Evolutionary conservation across 2,329 filamentous ascomycete genomes (phyloP), one percentile per base, ranked within the genome.

Genomic region (Pseudogymnoascus sp.): DNA sequence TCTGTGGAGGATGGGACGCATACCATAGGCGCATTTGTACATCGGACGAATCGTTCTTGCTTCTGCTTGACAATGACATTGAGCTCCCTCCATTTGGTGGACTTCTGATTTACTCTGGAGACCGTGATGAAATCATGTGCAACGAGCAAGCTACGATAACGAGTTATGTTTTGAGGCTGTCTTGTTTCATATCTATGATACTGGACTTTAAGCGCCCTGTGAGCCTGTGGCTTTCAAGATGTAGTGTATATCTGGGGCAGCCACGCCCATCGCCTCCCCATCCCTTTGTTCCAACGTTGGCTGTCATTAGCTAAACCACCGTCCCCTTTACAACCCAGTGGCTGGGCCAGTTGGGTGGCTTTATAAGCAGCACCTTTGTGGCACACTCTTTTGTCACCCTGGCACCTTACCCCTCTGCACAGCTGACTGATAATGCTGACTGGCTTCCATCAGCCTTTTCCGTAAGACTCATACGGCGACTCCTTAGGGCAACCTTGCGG

Each of bases 1-100:
- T 68, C 65, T 68, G 64, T 69, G 67, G 68, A 70, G 69, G 69
- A 71, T 71, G 69, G 67, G 69, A 70, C 67, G 70, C 70, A 71
- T 72, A 67, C 67, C 63, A 66, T 65, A 67, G 71, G 71, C 71
- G 70, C 68, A 68, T 70, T 64, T 73, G 69, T 72, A 73, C 68
- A 70, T 69, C 67, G 67, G 61, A 68, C 57, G 63, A 66, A 64
- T 66, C 65, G 63, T 68, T 67, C 63, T 66, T 68, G 67, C 68
- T 66, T 68, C 64, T 64, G 40, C 67, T 66, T 65, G 65, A 66
- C 59, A 61, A 61, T 39, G 59, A 39, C 59, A 61, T 61, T 40
- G 34, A 39, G 34, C 39, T 61, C 59, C 59, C 59, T 40, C 59
- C 59, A 61, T 57, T 57, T 34, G 6, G 3, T 4, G 29, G 51